Evolutionary conservation across 1,284 basidiomycete genomes (phyloP).

Genomic region (Puccinia novopanici): DNA sequence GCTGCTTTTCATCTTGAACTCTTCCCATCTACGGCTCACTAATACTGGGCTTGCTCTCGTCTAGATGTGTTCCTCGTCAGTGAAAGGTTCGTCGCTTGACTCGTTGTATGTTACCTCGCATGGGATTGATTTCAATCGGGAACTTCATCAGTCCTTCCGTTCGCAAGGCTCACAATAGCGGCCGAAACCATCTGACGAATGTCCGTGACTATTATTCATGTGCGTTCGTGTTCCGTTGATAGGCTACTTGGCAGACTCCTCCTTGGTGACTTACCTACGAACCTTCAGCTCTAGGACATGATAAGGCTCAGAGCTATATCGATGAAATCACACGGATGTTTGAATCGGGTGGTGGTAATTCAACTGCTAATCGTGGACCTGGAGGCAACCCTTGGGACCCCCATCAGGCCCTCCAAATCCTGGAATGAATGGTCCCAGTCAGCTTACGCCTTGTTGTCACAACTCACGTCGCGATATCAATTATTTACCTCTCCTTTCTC

Average conservation of each 20-base stretch:
- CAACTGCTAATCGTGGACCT: constrained; percentile 35
- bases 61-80: constrained; percentile 52
- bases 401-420: constrained; percentile 35
- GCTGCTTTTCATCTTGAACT: constrained; percentile 62
- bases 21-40: not conserved
- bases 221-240: constrained; percentile 57
- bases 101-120: not conserved
- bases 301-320: constrained; percentile 92
- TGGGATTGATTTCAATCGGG: constrained; percentile 3
- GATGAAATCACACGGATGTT: constrained; percentile 92
- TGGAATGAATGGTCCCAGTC: constrained; percentile 30
- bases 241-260: constrained; percentile 51
- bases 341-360: constrained; percentile 64
- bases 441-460: not conserved
- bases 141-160: constrained; percentile 64
- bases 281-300: constrained; percentile 81
- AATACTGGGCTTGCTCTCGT: constrained; percentile 1
- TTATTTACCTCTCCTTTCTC: not conserved
- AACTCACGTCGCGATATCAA: not conserved
- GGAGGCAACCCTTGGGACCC: not conserved
- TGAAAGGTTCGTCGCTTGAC: constrained; percentile 38
- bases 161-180: constrained; percentile 95
- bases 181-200: constrained; percentile 92
- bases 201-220: constrained; percentile 96
- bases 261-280: not conserved